Evolutionary conservation across 2,329 filamentous ascomycete species (phyloP), one percentile per base, ranked within the genome.

Genomic region (Pseudogymnoascus sp.): DNA sequence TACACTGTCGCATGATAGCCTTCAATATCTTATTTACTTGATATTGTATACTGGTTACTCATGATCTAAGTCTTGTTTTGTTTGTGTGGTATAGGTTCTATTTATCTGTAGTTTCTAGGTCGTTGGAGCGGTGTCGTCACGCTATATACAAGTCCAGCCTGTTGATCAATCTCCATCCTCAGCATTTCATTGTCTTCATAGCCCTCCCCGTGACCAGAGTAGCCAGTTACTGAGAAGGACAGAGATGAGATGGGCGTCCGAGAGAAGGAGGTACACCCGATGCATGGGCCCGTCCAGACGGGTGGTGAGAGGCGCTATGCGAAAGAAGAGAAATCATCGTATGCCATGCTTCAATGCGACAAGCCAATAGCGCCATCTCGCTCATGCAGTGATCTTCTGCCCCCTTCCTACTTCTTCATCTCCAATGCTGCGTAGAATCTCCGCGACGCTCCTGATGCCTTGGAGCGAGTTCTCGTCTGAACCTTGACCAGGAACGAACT

Each of bases 381-480:
- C 17, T 57, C 50, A 57, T 57, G 50, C 28, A 21, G 10, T 35
- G 28, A 2, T 33, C 6, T 57, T 57, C 28, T 57, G n/a, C 8
- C n/a, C 26, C 10, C 35, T 57, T 57, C 9, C 50, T 13, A 15
- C n/a, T 33, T 33, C 28, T 13, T 57, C 50, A 28, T 57, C 50
- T 33, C n/a, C n/a, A 21, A 57, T 57, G 50, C 10, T 35, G 50
- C 50, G 50, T 69, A 97, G 87, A 31, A 97, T 87, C 65, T 80
- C 80, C 61, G 83, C 80, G 38, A 93, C 78, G 72, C 83, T 93
- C 72, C 86, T 81, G 66, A 97, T 84, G 0, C 93, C 93, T 36
- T 79, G 78, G 33, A 97, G 79, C 13, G 83, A 78, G 72, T 97
- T 97, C 76, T 96, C 88, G 74, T 99, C 95, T 0, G 89, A 88